Base-by-base conservation (phyloP, 768 basidiomycete genomes). In the Psilocybe subaeruginosa region DNA sequence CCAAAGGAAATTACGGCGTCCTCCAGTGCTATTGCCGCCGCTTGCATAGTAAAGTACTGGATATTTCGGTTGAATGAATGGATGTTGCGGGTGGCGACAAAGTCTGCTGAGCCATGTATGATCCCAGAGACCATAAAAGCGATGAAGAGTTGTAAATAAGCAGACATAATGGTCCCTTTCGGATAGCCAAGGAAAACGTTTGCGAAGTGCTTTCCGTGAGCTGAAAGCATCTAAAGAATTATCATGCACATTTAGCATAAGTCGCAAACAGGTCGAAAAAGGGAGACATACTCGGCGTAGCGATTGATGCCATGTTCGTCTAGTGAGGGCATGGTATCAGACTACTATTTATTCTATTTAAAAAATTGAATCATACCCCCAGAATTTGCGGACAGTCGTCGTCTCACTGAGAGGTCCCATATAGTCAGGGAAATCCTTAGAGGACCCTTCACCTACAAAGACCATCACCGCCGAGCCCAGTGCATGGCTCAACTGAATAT, bases 251-350 rank as follows among this genome's bases (percentile, higher is more conserved):
- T 16, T 35, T 35, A n/a, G 29, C 8, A 14, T n/a, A 17, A 19
- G 3, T 17, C 8, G n/a, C 12, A n/a, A 53, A 30, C 11, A 53
- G 45, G 12, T 49, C 11, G 30, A 31, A 11, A 27, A 37, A 49
- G 14, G 51, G 45, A 31, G 6, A 60, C 75, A 64, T 54, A 79
- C 78, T 39, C 70, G 64, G 29, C 72, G 72, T 48, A 77, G 27
- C 16, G 66, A 45, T 54, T 79, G 77, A 59, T 79, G 78, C 76
- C 77, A 78, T 0, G 70, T 69, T 37, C 70, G 73, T 29, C 77
- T 60, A 16, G 30, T 51, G 17, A 23, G 23, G 23, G 23, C 23
- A 23, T 23, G 23, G 23, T 23, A 23, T 23, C 23, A 23, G 23
- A 23, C 23, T 23, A 23, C 2, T 23, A 23, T 23, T 23, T 23